phyloP scores from a whole-genome alignment of 2,329 filamentous ascomycete genomes.

The Didymella glomerata region DNA sequence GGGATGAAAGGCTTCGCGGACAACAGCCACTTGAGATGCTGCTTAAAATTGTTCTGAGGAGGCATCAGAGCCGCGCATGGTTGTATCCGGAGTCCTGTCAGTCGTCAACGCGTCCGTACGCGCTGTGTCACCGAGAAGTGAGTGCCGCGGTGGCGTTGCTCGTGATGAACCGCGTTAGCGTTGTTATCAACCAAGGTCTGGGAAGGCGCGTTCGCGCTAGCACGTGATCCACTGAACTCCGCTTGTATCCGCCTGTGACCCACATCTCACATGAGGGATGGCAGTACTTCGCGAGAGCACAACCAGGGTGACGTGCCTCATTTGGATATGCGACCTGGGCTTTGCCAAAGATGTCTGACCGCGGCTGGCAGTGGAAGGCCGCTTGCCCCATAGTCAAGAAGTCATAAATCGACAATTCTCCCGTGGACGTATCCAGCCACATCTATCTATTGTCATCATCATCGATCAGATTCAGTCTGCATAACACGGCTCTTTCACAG shows the following conservation, averaged over 20 bases:
- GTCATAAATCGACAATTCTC: not conserved
- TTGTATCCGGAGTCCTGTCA: conserved; percentile 22
- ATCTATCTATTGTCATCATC: too few species aligned
- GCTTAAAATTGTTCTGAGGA: conserved; percentile 56
- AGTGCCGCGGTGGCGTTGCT: conserved; percentile 36
- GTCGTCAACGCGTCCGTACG: conserved; percentile 34
- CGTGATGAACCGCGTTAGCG: conserved; percentile 21
- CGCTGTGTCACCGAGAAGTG: conserved; percentile 20
- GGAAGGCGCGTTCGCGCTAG: conserved; percentile 14
- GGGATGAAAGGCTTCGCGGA: conserved; percentile 57
- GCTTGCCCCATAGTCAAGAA: not conserved
- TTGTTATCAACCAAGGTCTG: conserved; percentile 28
- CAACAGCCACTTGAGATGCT: conserved; percentile 60
- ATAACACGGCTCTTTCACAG: not conserved
- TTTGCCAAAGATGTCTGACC: conserved; percentile 3
- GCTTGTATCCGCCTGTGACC: conserved; percentile 2
- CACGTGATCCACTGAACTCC: conserved; percentile 37
- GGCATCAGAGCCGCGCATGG: conserved; percentile 55
- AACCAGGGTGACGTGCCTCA: not conserved
- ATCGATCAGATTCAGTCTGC: not conserved
- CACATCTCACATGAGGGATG: conserved; percentile 10
- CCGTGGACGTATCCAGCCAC: not conserved
- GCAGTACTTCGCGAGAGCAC: conserved; percentile 19
- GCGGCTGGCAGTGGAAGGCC: not conserved
- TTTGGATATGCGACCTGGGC: not conserved